Conservation (phyloP, 352 stramenopile species). For the Nothophytophthora sp. region DNA sequence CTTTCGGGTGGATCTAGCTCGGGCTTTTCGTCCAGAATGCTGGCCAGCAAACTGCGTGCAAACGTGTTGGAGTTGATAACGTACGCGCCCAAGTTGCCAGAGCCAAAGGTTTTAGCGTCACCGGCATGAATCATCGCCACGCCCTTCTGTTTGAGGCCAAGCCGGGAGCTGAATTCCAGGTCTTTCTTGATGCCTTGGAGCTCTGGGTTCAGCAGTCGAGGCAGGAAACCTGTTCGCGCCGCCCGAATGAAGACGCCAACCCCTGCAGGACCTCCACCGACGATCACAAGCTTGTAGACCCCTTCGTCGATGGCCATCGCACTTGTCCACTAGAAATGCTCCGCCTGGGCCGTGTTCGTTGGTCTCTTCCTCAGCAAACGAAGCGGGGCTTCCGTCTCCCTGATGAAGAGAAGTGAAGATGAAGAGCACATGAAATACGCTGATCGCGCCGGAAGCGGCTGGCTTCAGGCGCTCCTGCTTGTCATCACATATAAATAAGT, state of each 20-base stretch:
- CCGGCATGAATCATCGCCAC: conserved; percentile 69
- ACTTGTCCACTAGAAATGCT: conserved; percentile 1
- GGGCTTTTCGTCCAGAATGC: conserved; percentile 77
- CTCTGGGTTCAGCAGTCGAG: conserved; percentile 49
- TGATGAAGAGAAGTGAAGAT: no score
- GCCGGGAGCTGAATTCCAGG: conserved; percentile 29
- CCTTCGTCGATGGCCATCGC: conserved; percentile 24
- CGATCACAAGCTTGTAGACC: conserved; percentile 73
- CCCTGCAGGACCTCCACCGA: conserved; percentile 70
- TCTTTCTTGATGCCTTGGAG: conserved; percentile 45
- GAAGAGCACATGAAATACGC: conserved; percentile 1
- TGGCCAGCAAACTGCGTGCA: conserved; percentile 66
- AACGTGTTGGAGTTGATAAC: conserved; percentile 90
- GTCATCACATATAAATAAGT: conserved; percentile 25
- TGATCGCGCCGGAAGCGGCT: neutral
- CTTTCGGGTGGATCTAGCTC: conserved; percentile 76
- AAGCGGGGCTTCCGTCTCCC: no score
- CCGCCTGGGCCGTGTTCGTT: neutral
- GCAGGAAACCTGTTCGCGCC: conserved; percentile 56
- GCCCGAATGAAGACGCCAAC: conserved; percentile 80
- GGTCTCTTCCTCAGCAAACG: neutral
- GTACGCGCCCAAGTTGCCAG: conserved; percentile 73
- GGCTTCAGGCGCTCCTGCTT: no score
- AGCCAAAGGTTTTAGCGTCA: conserved; percentile 49
- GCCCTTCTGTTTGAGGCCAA: conserved; percentile 54